Percentiles rank a stretch among this genome's conserved stretches.
Conservation (phyloP, 257 asterid genomes). For the Agastache rugosa region DNA sequence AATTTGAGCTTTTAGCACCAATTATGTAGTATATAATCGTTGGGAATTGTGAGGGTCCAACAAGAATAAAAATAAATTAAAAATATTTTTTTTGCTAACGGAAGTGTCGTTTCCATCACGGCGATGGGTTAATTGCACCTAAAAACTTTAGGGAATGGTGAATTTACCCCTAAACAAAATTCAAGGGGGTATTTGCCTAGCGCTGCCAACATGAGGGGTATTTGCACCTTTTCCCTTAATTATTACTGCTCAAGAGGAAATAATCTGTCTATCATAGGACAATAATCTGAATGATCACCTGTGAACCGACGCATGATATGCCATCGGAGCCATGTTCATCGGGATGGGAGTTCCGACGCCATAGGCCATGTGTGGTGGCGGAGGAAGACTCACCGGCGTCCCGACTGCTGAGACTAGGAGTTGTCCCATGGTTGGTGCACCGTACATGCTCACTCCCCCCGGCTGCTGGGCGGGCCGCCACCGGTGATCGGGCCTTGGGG, state of each 20-base stretch:
- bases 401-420: slow-evolving; percentile 77
- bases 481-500: slow-evolving; percentile 83
- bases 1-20: too few species aligned
- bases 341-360: slow-evolving; percentile 60
- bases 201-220: too few species aligned
- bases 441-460: slow-evolving; percentile 53
- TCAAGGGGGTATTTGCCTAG: too few species aligned
- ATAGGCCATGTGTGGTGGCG: slow-evolving; percentile 55
- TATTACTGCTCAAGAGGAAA: slow-evolving; percentile 5
- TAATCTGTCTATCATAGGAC: background rate
- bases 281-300: slow-evolving; percentile 43
- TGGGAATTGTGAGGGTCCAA: too few species aligned
- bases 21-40: too few species aligned
- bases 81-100: too few species aligned
- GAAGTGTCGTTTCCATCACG: too few species aligned
- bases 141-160: too few species aligned
- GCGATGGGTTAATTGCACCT: too few species aligned
- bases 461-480: slow-evolving; percentile 46
- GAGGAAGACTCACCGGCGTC: slow-evolving; percentile 65
- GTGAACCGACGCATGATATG: slow-evolving; percentile 56
- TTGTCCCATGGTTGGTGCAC: slow-evolving; percentile 71
- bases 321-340: slow-evolving; percentile 48
- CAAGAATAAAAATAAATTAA: too few species aligned
- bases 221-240: too few species aligned
- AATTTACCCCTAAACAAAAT: too few species aligned